Base-by-base conservation (phyloP, 495 filamentous ascomycete species). In the Hypoxylon subgilvum region DNA sequence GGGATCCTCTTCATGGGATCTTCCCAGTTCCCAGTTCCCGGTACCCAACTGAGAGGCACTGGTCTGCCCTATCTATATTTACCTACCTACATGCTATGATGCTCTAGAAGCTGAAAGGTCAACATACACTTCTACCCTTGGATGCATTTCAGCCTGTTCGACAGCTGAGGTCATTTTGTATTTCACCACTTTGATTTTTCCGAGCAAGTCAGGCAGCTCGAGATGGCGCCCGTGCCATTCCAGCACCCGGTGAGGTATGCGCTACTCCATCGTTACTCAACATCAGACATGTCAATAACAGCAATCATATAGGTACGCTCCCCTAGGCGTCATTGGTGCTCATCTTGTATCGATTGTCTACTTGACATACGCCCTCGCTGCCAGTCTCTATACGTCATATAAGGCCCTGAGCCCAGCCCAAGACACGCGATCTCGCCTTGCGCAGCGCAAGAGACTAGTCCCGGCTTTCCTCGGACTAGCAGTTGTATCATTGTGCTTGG, bases 331-430 rank as follows among this genome's bases (percentile, higher is more conserved):
- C 5, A 72, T 72, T 27, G 52, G 40, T n/a, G 62, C 55, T 1
- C 76, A 76, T 43, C 40, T 79, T 36, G 22, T 61, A 28, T 38
- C 73, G 9, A 59, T 73, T 4, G 57, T 65, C 14, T 73, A 72
- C 43, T 67, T 79, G 41, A 74, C 69, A 6, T 71, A 68, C 38
- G 68, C 72, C 4, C 65, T 76, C 17, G 54, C 62, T 17, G 57
- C 46, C 41, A 74, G 73, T 21, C 69, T 80, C 14, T 76, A 74
- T 31, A 70, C 69, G 39, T 77, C 79, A 2, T 75, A 76, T 47
- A 70, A 68, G 39, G 71, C 65, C n/a, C 66, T 82, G 6, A 66
- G 76, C 3, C 79, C 80, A 16, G 67, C 75, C 16, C 71, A 77
- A 32, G 65, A 72, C 22, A 82, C 79, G 12, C 71, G 79, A n/a